Conservation (phyloP, 352 stramenopile species). For the Phytophthora multivora region DNA sequence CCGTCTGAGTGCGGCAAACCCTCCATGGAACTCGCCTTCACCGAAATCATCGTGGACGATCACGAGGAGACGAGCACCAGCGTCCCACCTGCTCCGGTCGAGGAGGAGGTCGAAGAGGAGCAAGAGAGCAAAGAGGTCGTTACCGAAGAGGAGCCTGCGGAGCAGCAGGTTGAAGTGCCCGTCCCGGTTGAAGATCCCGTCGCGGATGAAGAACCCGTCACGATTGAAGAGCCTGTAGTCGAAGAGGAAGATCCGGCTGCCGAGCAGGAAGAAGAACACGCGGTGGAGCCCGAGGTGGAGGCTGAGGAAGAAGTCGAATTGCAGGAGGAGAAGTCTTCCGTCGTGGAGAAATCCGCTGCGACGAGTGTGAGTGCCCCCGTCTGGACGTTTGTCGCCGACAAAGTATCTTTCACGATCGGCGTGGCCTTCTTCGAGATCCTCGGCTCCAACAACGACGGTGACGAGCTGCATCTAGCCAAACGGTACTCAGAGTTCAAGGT, state of each 20-base stretch:
- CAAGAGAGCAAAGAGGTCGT: constrained; percentile 6
- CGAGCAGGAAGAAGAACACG: constrained; percentile 12
- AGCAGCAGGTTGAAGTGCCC: constrained; percentile 8
- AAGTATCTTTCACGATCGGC: constrained; percentile 41
- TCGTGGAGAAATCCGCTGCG: constrained; percentile 14
- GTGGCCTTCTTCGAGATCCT: constrained; percentile 60
- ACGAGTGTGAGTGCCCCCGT: constrained; percentile 10
- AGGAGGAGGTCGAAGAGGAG: constrained; percentile 18
- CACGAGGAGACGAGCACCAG: constrained; percentile 27
- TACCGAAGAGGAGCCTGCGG: constrained; percentile 9
- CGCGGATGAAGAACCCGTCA: constrained; percentile 8
- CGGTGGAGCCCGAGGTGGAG: constrained; percentile 17
- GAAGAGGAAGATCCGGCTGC: constrained; percentile 13
- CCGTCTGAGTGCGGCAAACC: constrained; percentile 33
- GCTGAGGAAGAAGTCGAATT: constrained; percentile 14
- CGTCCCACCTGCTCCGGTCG: constrained; percentile 10
- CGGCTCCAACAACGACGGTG: constrained; percentile 40
- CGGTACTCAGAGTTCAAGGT: constrained; percentile 82
- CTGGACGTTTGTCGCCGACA: constrained; percentile 42
- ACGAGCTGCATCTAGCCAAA: constrained; percentile 56
- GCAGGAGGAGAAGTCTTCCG: constrained; percentile 7
- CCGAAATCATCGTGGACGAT: constrained; percentile 38
- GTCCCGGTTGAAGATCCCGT: constrained; percentile 1
- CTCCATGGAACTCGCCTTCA: constrained; percentile 35
- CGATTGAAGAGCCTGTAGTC: constrained; percentile 8